phyloP scores from a whole-genome alignment of 202 grass and related monocot species.

The Bolboschoenoplectus hybrid region DNA sequence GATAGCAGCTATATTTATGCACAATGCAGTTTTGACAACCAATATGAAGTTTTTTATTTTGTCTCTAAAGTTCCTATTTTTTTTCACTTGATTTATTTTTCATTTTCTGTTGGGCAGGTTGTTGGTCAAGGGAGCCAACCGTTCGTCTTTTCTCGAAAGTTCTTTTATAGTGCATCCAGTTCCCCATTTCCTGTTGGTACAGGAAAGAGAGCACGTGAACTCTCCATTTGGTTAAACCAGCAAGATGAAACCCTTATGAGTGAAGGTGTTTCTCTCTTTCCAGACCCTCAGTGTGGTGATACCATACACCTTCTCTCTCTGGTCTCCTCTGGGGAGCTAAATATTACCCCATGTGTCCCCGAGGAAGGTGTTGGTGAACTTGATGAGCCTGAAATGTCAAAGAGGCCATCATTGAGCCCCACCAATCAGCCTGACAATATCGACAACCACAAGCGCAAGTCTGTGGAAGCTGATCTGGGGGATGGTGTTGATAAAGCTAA shows the following conservation, averaged over 20 bases:
- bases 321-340: conserved; percentile 59
- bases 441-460: conserved; percentile 54
- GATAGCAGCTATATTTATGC: conserved; percentile 21
- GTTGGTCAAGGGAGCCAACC: conserved; percentile 72
- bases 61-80: conserved; percentile 29
- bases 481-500: conserved; percentile 47
- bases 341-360: conserved; percentile 69
- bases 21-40: neutral
- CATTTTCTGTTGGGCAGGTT: conserved; percentile 46
- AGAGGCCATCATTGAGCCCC: conserved; percentile 24
- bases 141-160: conserved; percentile 73
- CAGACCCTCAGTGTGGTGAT: conserved; percentile 91
- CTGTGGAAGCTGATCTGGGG: conserved; percentile 53
- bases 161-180: conserved; percentile 71
- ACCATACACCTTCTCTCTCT: conserved; percentile 72
- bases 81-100: conserved; percentile 20
- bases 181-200: conserved; percentile 93
- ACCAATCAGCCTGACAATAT: conserved; percentile 41
- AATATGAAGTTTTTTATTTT: conserved; percentile 19
- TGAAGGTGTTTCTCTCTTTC: conserved; percentile 57
- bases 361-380: conserved; percentile 80
- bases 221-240: conserved; percentile 66
- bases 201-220: conserved; percentile 67
- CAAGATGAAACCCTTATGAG: conserved; percentile 56
- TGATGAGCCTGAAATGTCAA: conserved; percentile 74